Evolutionary conservation across 805 yeast species (phyloP), one percentile per base, ranked within the genome.

Genomic region (Candida bentonensis): DNA sequence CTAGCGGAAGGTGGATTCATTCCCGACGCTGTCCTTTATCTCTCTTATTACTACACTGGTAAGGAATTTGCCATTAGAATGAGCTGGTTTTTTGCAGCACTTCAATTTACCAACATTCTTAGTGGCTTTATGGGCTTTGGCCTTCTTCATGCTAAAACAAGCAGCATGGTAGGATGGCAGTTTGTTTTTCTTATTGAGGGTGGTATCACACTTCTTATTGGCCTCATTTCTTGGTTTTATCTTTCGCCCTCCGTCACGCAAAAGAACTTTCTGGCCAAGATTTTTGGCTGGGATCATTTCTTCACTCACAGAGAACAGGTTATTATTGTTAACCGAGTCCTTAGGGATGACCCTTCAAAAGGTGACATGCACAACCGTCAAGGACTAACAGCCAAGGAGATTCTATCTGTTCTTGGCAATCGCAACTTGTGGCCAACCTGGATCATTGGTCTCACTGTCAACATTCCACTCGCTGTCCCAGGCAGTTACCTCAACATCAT

Each of bases 361-460:
- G 80, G 81, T 21, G 79, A 72, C 46, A 75, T 76, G 81, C 67
- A 76, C 54, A 77, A 77, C 52, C 65, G 79, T 52, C 72, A 72
- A 49, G 74, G 77, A 3, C 55, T 77, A 17, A 54, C 67, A 1
- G 49, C 59, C 2, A 62, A 55, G 33, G 67, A 66, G 59, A 47
- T 77, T 11, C 53, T 59, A 49, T 51, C 58, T 33, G 62, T 74
- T 2, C 39, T 74, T 3, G 36, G 52, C 2, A 80, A 76, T 52
- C 69, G 61, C 51, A 73, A 74, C 53, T 45, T 76, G 45, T 66
- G 77, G 71, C 80, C 80, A 20, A 58, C 75, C 30, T 74, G 73
- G 47, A 42, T 66, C 2, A 53, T 65, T 26, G 73, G 82, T 13
- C 27, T 75, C 2, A 49, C 71, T 11, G 60, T 62, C 7, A 64